A percentile compares a stretch with the other conserved stretches of the same genome.
Evolutionary conservation across 2,329 filamentous ascomycete species (phyloP).

Genomic region (Gyromitra esculenta): DNA sequence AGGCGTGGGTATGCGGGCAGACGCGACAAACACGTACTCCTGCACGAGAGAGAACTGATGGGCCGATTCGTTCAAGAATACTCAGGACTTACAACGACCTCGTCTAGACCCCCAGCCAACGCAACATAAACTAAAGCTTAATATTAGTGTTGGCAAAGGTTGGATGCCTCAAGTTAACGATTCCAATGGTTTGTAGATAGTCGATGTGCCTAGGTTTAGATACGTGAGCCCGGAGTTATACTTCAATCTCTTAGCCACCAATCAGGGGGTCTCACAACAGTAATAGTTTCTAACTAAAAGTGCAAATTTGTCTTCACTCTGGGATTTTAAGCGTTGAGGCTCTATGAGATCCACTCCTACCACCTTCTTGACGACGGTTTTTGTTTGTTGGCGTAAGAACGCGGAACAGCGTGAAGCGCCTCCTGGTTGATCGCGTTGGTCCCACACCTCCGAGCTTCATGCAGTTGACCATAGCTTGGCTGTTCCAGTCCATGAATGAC

Average conservation of each 20-base stretch:
- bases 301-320: not conserved
- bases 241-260: not conserved
- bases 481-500: not conserved
- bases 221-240: too few species aligned
- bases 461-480: not conserved
- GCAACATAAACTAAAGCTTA: not conserved
- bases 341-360: not conserved
- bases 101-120: not conserved
- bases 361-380: not conserved
- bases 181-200: not conserved
- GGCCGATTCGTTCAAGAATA: not conserved
- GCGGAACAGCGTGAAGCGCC: not conserved
- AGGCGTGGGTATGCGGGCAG: not conserved
- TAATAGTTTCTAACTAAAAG: not conserved
- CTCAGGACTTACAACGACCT: not conserved
- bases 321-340: not conserved
- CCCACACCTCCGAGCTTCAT: not conserved
- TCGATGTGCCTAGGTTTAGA: not conserved
- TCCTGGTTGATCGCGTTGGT: not conserved
- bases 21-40: conserved; percentile 16
- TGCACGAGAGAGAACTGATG: not conserved
- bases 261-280: not conserved
- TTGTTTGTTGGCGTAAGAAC: not conserved
- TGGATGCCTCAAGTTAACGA: not conserved
- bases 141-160: not conserved